These are phyloP conservation scores for Amauroascus verrucosus DNA, from an alignment of 2,329 filamentous ascomycete species.

Conservation along the genomic window DNA sequence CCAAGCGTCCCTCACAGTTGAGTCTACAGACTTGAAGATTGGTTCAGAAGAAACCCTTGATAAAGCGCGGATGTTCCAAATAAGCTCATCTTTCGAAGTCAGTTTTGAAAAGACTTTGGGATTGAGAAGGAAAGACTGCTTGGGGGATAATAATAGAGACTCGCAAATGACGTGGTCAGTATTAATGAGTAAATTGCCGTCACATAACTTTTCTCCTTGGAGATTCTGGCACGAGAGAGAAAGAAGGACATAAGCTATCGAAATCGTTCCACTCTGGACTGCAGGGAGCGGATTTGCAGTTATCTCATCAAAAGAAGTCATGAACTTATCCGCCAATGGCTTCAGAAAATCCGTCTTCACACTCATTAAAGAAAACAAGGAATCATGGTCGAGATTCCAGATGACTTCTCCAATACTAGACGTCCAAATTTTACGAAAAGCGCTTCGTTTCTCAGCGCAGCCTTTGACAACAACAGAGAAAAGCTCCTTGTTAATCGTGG, in stretches of 20 bases:
- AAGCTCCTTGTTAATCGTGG: slow-evolving; percentile 54
- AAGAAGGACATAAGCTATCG: slow-evolving; percentile 63
- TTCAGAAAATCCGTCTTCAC: slow-evolving; percentile 37
- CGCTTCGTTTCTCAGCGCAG: slow-evolving; percentile 70
- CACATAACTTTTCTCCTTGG: slow-evolving; percentile 44
- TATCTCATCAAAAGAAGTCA: slow-evolving; percentile 65
- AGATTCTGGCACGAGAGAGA: slow-evolving; percentile 51
- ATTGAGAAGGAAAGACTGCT: slow-evolving; percentile 79
- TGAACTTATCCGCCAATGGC: slow-evolving; percentile 41
- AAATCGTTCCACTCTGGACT: slow-evolving; percentile 71
- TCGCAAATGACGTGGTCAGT: slow-evolving; percentile 50
- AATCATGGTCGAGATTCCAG: slow-evolving; percentile 43
- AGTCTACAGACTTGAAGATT: slow-evolving; percentile 39
- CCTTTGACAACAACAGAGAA: slow-evolving; percentile 70
- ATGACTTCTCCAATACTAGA: slow-evolving; percentile 62
- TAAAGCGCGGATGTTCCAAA: slow-evolving; percentile 65
- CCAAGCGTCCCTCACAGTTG: slow-evolving; percentile 56
- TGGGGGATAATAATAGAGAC: slow-evolving; percentile 60
- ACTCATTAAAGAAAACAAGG: slow-evolving; percentile 41
- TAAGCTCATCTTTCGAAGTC: slow-evolving; percentile 60
- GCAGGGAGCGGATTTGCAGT: slow-evolving; percentile 65
- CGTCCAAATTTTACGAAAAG: slow-evolving; percentile 70
- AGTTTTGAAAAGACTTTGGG: slow-evolving; percentile 76
- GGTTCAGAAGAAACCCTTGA: slow-evolving; percentile 50
- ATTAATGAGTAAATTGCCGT: slow-evolving; percentile 31